Evolutionary conservation across 129 eudicot genomes (phyloP).

Genomic region (Solidago caesia): DNA sequence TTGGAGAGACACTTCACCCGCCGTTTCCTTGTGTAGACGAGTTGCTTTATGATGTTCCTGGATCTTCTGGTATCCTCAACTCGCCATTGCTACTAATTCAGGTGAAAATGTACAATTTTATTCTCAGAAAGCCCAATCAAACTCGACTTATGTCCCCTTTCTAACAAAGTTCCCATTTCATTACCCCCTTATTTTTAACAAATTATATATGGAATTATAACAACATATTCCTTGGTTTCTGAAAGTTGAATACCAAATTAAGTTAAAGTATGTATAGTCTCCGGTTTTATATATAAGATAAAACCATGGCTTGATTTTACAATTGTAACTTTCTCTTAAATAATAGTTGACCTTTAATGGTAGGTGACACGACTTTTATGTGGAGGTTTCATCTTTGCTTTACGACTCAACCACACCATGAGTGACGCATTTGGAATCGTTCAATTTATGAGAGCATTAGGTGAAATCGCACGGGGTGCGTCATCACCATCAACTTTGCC

Average conservation of each 20-base stretch:
- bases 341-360: not conserved
- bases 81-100: conserved; percentile 38
- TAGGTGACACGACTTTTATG: conserved; percentile 16
- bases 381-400: conserved; percentile 56
- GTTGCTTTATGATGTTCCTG: conserved; percentile 39
- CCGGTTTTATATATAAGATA: too few relatives aligned
- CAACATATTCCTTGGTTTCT: too few relatives aligned
- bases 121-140: too few relatives aligned
- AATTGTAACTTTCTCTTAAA: too few relatives aligned
- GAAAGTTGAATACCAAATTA: too few relatives aligned
- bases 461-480: not conserved
- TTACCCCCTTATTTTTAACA: too few relatives aligned
- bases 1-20: conserved; percentile 20
- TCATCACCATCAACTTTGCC: not conserved
- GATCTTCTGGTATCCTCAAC: conserved; percentile 17
- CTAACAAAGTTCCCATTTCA: too few relatives aligned
- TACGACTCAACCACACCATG: conserved; percentile 56
- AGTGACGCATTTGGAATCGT: not conserved
- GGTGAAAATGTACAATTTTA: conserved; percentile 12
- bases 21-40: conserved; percentile 45
- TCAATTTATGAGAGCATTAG: too few relatives aligned
- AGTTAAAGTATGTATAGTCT: too few relatives aligned
- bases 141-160: too few relatives aligned
- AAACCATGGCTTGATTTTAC: too few relatives aligned
- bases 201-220: too few relatives aligned